Percentiles rank a stretch among this genome's conserved stretches.
Conservation (phyloP, 2,329 filamentous ascomycete genomes). For the Leptographium galeiforme region DNA sequence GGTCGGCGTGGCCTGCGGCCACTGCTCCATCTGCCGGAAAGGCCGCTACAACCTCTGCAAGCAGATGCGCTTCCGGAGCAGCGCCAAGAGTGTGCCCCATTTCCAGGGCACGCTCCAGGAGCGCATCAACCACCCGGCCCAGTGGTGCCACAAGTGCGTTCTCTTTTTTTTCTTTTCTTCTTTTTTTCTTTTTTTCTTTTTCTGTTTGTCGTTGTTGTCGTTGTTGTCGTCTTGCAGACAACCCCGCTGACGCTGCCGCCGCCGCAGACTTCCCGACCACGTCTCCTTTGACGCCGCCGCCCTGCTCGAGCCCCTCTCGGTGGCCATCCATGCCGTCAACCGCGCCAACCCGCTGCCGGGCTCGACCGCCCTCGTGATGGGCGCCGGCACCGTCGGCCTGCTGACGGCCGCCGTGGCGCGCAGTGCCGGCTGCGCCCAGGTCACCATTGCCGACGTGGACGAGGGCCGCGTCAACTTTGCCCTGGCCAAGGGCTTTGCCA, state of each 20-base stretch:
- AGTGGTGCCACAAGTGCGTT: slow-evolving; percentile 48
- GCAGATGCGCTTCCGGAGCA: slow-evolving; percentile 47
- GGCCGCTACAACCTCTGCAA: slow-evolving; percentile 51
- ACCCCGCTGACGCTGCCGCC: background rate
- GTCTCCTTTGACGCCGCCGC: slow-evolving; percentile 47
- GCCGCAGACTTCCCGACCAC: slow-evolving; percentile 38
- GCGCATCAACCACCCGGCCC: slow-evolving; percentile 46
- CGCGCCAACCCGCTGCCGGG: slow-evolving; percentile 37
- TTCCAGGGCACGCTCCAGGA: slow-evolving; percentile 51
- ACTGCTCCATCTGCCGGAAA: slow-evolving; percentile 35
- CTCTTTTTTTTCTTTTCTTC: background rate
- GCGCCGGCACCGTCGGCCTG: slow-evolving; percentile 49
- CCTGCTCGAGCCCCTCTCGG: slow-evolving; percentile 47
- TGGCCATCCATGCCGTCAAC: slow-evolving; percentile 48
- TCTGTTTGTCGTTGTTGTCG: too few species aligned
- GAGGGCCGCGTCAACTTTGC: slow-evolving; percentile 47
- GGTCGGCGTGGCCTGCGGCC: slow-evolving; percentile 40
- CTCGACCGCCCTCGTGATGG: slow-evolving; percentile 48
- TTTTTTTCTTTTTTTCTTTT: too few species aligned
- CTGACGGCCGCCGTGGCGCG: slow-evolving; percentile 50
- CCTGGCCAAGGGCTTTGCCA: slow-evolving; percentile 43
- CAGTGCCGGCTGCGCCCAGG: slow-evolving; percentile 42
- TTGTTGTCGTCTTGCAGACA: too few species aligned
- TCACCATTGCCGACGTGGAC: slow-evolving; percentile 49
- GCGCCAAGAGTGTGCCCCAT: slow-evolving; percentile 49